Conservation (phyloP, 306 rosid species). For the Cucumis melo region DNA sequence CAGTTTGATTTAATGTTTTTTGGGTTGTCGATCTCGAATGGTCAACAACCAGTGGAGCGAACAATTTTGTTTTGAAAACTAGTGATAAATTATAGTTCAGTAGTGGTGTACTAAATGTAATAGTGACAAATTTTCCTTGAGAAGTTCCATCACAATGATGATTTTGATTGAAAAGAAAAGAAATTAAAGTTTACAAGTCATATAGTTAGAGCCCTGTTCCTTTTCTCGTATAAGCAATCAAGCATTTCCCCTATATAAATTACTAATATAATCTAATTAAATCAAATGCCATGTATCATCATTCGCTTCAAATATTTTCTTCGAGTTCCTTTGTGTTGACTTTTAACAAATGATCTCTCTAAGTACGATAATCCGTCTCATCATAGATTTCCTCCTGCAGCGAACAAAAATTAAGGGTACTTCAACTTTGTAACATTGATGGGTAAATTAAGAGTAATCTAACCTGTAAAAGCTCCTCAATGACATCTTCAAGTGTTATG, state of each 20-base stretch:
- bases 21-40: neutral
- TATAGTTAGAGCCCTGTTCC: neutral
- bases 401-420: neutral
- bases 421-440: neutral
- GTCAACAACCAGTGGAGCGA: neutral
- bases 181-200: no score
- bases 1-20: slow-evolving; percentile 8
- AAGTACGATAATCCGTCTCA: slow-evolving; percentile 17
- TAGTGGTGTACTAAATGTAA: neutral
- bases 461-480: slow-evolving; percentile 44
- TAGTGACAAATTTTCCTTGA: neutral
- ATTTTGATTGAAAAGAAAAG: no score
- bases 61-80: neutral
- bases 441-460: neutral
- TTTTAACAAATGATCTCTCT: neutral
- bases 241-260: neutral
- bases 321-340: neutral
- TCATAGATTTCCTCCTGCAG: slow-evolving; percentile 23
- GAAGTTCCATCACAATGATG: no score
- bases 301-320: neutral
- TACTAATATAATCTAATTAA: neutral
- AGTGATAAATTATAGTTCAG: neutral
- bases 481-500: slow-evolving; percentile 67
- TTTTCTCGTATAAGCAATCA: neutral
- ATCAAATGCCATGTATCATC: neutral